phyloP scores from a whole-genome alignment of 2,329 filamentous ascomycete species.

The Aspergillus proliferans region DNA sequence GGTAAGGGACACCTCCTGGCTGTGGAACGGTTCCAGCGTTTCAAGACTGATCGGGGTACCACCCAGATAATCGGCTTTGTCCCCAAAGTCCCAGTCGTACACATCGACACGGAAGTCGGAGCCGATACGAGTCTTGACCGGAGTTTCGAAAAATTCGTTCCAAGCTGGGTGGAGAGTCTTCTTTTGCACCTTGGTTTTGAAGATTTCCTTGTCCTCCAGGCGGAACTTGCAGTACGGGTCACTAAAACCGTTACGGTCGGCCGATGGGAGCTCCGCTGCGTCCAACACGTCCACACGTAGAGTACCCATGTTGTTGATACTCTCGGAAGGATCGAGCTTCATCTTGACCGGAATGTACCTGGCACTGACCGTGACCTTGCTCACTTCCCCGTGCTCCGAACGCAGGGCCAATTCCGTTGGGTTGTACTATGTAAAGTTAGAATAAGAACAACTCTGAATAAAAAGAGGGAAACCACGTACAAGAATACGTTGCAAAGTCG shows the following conservation, averaged over 20 bases:
- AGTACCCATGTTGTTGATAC: slow-evolving; percentile 97
- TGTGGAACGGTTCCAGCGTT: slow-evolving; percentile 75
- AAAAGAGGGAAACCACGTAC: slow-evolving; percentile 45
- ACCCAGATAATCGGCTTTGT: slow-evolving; percentile 88
- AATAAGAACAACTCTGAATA: background rate
- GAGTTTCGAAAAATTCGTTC: slow-evolving; percentile 92
- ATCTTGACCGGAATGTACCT: slow-evolving; percentile 95
- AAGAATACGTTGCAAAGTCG: slow-evolving; percentile 80
- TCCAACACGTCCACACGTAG: slow-evolving; percentile 91
- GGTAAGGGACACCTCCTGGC: slow-evolving; percentile 65
- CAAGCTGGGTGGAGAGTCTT: slow-evolving; percentile 91
- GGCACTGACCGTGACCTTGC: slow-evolving; percentile 80
- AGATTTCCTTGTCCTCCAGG: slow-evolving; percentile 79
- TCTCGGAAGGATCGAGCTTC: slow-evolving; percentile 87
- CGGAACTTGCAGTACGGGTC: slow-evolving; percentile 96
- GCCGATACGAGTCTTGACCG: slow-evolving; percentile 74
- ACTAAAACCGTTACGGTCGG: slow-evolving; percentile 92
- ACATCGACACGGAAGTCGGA: slow-evolving; percentile 78
- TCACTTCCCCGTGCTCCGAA: slow-evolving; percentile 67
- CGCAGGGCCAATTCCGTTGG: slow-evolving; percentile 76
- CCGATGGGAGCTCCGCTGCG: slow-evolving; percentile 78
- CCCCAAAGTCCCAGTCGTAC: slow-evolving; percentile 94
- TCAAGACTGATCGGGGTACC: slow-evolving; percentile 68
- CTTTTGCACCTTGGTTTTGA: slow-evolving; percentile 94
- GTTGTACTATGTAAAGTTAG: slow-evolving; percentile 61